Conservation (phyloP, 2,329 filamentous ascomycete species). For the Talaromyces sp. region DNA sequence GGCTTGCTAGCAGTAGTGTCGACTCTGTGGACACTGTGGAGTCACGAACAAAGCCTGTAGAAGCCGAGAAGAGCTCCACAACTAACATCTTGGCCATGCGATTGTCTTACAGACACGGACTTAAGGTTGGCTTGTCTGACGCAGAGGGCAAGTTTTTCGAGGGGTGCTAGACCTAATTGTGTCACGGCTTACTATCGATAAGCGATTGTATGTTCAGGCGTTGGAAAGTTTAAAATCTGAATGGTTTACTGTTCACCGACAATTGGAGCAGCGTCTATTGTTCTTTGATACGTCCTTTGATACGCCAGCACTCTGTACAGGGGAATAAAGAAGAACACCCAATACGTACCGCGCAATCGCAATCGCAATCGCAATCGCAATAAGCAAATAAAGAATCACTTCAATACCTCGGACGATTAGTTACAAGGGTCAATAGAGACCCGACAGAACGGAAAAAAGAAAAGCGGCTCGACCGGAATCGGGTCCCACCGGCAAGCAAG, state of each 20-base stretch:
- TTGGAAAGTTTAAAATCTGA: not conserved
- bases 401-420: not conserved
- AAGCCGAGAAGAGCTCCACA: not conserved
- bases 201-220: not conserved
- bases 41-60: not conserved
- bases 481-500: not conserved
- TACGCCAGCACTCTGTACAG: not conserved
- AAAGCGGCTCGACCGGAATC: not conserved
- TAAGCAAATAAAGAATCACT: not conserved
- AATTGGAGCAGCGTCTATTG: not conserved
- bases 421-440: not conserved
- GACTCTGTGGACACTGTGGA: not conserved
- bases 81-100: not conserved
- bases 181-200: not conserved
- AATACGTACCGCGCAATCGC: too few species aligned
- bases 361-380: not conserved
- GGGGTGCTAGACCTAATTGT: not conserved
- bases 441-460: not conserved
- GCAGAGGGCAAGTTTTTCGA: not conserved
- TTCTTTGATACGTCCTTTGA: not conserved
- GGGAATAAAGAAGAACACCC: not conserved
- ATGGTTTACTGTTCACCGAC: conserved; percentile 1
- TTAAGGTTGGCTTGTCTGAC: conserved; percentile 1
- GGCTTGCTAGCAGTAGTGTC: not conserved
- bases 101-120: not conserved